phyloP scores from a whole-genome alignment of 768 basidiomycete genomes.

The Russula sp. region DNA sequence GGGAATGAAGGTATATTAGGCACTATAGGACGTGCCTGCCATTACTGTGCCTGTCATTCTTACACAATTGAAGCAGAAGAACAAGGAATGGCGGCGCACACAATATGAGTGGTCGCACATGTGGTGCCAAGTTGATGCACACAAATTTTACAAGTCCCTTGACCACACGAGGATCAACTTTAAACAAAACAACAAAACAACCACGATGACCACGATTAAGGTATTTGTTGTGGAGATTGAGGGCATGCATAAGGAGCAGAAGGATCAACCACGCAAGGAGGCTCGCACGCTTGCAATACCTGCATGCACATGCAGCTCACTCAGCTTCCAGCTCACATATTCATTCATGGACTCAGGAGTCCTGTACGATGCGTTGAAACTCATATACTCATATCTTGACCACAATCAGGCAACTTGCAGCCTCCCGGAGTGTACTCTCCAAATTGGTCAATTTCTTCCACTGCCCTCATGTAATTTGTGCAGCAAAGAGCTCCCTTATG shows the following conservation, averaged over 20 bases:
- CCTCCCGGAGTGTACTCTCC: constrained; percentile 69
- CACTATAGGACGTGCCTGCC: constrained; percentile 87
- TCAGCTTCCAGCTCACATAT: constrained; percentile 75
- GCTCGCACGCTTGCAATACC: not conserved
- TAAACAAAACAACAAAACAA: constrained; percentile 96
- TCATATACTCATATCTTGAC: constrained; percentile 89
- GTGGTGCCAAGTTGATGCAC: constrained; percentile 94
- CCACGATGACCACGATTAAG: constrained; percentile 82
- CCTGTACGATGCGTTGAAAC: constrained; percentile 83
- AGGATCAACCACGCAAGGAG: constrained; percentile 25
- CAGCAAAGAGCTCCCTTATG: too few relatives aligned
- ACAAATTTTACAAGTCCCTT: constrained; percentile 97
- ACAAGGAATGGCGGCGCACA: constrained; percentile 94
- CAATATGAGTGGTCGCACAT: constrained; percentile 95
- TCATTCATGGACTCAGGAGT: constrained; percentile 76
- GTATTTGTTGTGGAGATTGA: constrained; percentile 81
- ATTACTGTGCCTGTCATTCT: constrained; percentile 92
- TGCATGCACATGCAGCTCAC: constrained; percentile 46
- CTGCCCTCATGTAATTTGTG: too few relatives aligned
- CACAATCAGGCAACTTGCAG: constrained; percentile 76
- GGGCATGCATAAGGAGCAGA: constrained; percentile 49
- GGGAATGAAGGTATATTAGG: constrained; percentile 71
- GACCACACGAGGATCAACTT: constrained; percentile 95
- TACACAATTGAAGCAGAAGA: constrained; percentile 82
- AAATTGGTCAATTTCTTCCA: too few relatives aligned